Base-by-base conservation (phyloP, 192 early-diverging fungal species). In the Linnemannia schmuckeri region DNA sequence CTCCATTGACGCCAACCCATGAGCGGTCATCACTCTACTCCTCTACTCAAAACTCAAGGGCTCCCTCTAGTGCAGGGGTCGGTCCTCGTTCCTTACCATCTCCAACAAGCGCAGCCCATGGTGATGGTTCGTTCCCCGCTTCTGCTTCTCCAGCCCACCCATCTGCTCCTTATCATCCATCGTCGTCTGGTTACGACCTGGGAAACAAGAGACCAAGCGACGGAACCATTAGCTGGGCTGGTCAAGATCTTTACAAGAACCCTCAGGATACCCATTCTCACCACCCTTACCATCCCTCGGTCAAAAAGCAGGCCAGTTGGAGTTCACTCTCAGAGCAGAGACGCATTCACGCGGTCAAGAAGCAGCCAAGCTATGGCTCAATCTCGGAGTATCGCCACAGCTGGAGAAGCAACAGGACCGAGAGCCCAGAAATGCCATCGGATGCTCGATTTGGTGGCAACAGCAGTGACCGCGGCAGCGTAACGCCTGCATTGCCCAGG, bases 201-300 rank as follows among this genome's bases (percentile, higher is more conserved):
- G 47, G 41, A 41, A 85, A 85, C 44, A 85, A 85, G 44, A 74
- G 83, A 63, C 83, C 83, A 24, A 85, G 83, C 41, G 83, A 85
- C 17, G 83, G 78, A 42, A 63, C 77, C 15, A 61, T 80, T 17
- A 74, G 41, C 47, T 86, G 84, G 84, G 40, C 20, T 49, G 72
- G 72, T 15, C n/a, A 41, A 0, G 68, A 75, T n/a, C 77, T 71
- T 35, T 76, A 75, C 44, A 72, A 75, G 47, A 57, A n/a, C 74
- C 20, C 74, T 38, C 66, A 68, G 35, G 74, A 81, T 42, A 13
- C 44, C 13, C 79, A 70, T 40, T n/a, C 80, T 2, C 80, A 75
- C 52, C 52, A 82, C 68, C 80, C 73, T 27, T 80, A 85, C 72
- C 78, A 80, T 30, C 82, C 42, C 12, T 24, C 81, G 18, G 74